Conservation (phyloP, 306 rosid genomes). For the Nissolia schottii region DNA sequence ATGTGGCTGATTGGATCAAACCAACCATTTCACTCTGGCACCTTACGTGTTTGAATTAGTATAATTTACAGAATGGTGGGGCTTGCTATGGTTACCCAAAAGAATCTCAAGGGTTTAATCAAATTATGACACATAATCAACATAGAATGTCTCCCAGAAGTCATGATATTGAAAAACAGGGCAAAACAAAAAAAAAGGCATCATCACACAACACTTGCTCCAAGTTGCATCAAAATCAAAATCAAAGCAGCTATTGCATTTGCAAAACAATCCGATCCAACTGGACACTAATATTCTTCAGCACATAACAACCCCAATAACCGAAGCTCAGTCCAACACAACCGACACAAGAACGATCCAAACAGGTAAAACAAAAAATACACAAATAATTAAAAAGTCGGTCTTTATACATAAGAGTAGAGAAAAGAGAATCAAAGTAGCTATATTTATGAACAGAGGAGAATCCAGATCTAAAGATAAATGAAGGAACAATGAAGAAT, state of each 20-base stretch:
- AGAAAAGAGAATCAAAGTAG: not conserved
- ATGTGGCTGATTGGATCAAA: slow-evolving; percentile 2
- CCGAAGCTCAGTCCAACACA: not conserved
- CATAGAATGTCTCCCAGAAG: not conserved
- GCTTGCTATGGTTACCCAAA: no score
- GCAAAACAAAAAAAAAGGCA: not conserved
- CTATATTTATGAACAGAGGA: not conserved
- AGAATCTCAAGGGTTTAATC: no score
- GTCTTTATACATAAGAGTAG: not conserved
- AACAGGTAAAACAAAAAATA: not conserved
- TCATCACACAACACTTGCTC: not conserved
- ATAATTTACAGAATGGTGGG: no score
- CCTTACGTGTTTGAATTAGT: not conserved
- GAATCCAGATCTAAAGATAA: not conserved
- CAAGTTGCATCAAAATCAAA: not conserved
- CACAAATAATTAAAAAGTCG: no score
- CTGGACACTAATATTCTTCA: not conserved
- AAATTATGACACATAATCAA: no score
- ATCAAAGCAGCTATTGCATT: not conserved
- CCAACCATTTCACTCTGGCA: not conserved
- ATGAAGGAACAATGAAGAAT: not conserved
- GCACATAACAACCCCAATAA: not conserved
- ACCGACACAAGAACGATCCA: not conserved
- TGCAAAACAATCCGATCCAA: not conserved
- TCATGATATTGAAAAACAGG: not conserved